Evolutionary conservation across 345 rosid species (phyloP).

Genomic region (Populus simonii): DNA sequence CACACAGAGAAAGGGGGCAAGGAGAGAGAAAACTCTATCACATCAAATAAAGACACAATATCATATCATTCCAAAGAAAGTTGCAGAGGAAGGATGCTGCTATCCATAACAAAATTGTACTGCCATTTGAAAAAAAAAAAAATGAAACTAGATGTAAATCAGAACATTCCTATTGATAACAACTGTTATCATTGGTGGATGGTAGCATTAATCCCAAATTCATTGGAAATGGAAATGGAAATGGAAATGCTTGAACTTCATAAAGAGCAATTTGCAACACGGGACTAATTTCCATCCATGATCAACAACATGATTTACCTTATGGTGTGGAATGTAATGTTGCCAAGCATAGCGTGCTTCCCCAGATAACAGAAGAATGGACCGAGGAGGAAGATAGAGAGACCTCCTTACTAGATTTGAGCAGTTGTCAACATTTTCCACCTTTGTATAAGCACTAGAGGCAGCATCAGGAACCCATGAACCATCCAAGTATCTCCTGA

Average conservation of each 20-base stretch:
- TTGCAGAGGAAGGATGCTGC: too few species aligned
- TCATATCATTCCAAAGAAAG: too few species aligned
- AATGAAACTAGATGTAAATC: too few species aligned
- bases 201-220: background rate
- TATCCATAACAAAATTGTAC: too few species aligned
- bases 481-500: constrained; percentile 65
- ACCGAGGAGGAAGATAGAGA: constrained; percentile 83
- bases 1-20: background rate
- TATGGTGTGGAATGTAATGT: constrained; percentile 96
- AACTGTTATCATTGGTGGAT: background rate
- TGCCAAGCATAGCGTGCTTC: constrained; percentile 99
- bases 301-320: constrained; percentile 37
- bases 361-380: constrained; percentile 79
- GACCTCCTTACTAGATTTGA: constrained; percentile 52
- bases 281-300: background rate
- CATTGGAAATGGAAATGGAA: background rate
- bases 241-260: background rate
- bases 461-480: constrained; percentile 36
- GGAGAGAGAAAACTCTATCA: too few species aligned
- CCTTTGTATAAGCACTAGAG: constrained; percentile 31
- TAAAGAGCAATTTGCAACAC: background rate
- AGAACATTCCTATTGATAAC: too few species aligned
- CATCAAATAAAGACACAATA: too few species aligned
- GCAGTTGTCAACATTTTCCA: constrained; percentile 30
- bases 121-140: too few species aligned